Conservation (phyloP, 257 asterid genomes). For the Salvia hispanica region DNA sequence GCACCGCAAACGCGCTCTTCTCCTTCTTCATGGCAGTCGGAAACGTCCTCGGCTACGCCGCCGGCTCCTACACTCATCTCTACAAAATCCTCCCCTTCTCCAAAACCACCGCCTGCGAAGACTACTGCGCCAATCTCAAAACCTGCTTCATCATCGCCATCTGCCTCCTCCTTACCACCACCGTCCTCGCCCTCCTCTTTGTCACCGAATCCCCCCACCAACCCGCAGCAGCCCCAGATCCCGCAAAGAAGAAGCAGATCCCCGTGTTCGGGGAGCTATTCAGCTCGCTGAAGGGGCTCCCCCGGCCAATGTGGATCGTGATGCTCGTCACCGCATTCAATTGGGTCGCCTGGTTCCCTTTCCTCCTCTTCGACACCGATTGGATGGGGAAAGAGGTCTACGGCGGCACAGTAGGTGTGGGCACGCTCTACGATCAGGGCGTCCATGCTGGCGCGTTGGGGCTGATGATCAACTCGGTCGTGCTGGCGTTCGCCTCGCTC, state of each 20-base stretch:
- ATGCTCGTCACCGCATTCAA: conserved; percentile 62
- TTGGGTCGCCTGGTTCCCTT: conserved; percentile 81
- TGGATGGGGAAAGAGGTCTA: conserved; percentile 84
- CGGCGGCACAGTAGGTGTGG: conserved; percentile 60
- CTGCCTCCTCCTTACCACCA: conserved; percentile 46
- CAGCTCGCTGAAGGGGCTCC: conserved; percentile 60
- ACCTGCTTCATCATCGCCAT: conserved; percentile 77
- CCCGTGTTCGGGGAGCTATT: conserved; percentile 67
- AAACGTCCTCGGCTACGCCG: conserved; percentile 82
- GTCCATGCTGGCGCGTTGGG: conserved; percentile 89
- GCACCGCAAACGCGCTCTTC: conserved; percentile 59
- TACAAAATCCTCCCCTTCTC: conserved; percentile 73
- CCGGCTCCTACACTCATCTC: conserved; percentile 68
- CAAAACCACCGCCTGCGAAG: conserved; percentile 73
- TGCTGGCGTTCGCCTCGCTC: conserved; percentile 66
- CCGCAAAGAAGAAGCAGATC: conserved; percentile 22
- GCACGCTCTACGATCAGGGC: conserved; percentile 53
- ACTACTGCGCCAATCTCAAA: conserved; percentile 86
- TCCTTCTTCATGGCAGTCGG: conserved; percentile 98
- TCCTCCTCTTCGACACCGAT: conserved; percentile 70
- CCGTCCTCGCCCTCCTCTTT: conserved; percentile 48
- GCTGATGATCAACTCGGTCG: conserved; percentile 65
- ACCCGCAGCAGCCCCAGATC: not conserved
- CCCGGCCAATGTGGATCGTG: conserved; percentile 69
- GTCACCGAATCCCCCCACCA: conserved; percentile 36